Base-by-base conservation (phyloP, 768 basidiomycete species). In the Tricholoma flavovirens region DNA sequence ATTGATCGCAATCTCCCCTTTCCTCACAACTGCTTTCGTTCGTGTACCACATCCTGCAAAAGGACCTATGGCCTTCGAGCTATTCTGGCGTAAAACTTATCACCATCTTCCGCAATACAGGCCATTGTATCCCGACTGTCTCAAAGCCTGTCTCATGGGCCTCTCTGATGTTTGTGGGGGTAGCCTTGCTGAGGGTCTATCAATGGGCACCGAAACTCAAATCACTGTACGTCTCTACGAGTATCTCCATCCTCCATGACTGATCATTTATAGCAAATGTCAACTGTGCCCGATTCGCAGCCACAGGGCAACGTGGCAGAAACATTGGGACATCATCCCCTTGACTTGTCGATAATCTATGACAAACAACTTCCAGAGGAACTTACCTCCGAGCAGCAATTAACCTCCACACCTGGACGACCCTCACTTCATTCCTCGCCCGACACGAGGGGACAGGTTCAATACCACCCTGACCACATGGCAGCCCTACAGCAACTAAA, bases 1-100 rank as follows among this genome's bases (percentile, higher is more conserved):
- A 26, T 73, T 87, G 4, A 56, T 71, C 11, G 60, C 66, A 2
- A 65, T 80, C 17, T 74, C 80, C 7, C 67, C 65, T 19, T 79
- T 86, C 57, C 67, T 87, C 2, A 66, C 69, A 12, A 78, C 83
- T 2, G 77, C 77, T 0, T 86, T 86, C 60, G 69, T 62, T 30
- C 62, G 65, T 26, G 55, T 79, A 26, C 76, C 78, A 0, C 56
- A 66, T 3, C 79, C 78, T 2, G 77, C 79, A 8, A 68, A 74
- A 17, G 84, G 81, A 0, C 78, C 82, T 0, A 61, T 77, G 5
- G 75, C 78, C 1, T 87, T 87, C 57, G 73, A 75, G 59, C 68
- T 65, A 2, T 87, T 82, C 63, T 87, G 85, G 85, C 73, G 73
- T n/a, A 67, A 67, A 36, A 81, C 80, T 3, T 85, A 82, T 62